phyloP scores from a whole-genome alignment of 495 filamentous ascomycete genomes.

The Penicillium salamii region DNA sequence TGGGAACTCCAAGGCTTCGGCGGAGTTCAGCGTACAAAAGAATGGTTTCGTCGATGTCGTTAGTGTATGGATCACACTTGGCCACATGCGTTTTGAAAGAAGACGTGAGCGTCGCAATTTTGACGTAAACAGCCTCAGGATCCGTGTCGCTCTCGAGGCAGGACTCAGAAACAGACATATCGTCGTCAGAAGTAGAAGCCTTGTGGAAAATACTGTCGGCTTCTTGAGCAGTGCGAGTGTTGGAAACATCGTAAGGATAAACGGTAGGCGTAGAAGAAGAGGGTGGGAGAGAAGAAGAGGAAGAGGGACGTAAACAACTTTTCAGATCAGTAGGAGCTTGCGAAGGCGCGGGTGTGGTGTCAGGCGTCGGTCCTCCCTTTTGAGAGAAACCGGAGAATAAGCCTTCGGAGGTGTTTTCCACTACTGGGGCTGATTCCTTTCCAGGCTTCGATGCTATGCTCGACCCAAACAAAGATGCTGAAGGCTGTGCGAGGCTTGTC shows the following conservation, averaged over 20 bases:
- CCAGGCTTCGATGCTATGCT: neutral
- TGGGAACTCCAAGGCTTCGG: conserved; percentile 30
- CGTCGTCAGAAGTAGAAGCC: neutral
- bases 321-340: neutral
- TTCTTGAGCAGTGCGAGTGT: conserved; percentile 1
- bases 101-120: conserved; percentile 30
- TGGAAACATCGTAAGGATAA: conserved; percentile 1
- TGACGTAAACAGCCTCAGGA: conserved; percentile 21
- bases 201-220: conserved; percentile 5
- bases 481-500: neutral
- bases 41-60: conserved; percentile 33
- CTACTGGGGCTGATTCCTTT: neutral
- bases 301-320: conserved; percentile 3
- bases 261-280: neutral
- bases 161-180: too few relatives aligned
- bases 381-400: neutral
- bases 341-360: neutral
- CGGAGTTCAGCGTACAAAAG: conserved; percentile 36
- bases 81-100: conserved; percentile 32
- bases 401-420: neutral
- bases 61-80: conserved; percentile 22
- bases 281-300: neutral
- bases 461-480: conserved; percentile 7
- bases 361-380: neutral
- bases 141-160: too few relatives aligned